Conservation (phyloP, 345 rosid species). For the Dimocarpus longan region DNA sequence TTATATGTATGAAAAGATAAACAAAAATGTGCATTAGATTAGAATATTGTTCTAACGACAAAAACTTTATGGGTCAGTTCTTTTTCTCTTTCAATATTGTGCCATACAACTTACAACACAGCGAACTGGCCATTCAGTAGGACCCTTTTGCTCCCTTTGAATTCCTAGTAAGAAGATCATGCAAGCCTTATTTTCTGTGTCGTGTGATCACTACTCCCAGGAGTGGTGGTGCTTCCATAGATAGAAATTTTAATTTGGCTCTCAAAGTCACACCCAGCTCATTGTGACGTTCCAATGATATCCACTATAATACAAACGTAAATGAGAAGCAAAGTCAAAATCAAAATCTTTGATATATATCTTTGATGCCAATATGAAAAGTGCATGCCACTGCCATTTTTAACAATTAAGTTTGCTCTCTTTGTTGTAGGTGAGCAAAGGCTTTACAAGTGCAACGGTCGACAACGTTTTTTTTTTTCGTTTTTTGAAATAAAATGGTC, state of each 20-base stretch:
- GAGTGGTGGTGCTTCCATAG: not conserved
- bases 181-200: not conserved
- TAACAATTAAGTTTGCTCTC: not conserved
- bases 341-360: not conserved
- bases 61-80: constrained; percentile 1
- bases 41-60: not conserved
- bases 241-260: not conserved
- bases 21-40: not conserved
- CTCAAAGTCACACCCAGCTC: not conserved
- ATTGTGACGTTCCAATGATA: not conserved
- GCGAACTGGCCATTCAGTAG: not conserved
- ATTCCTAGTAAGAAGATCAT: not conserved
- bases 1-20: not conserved
- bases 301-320: not conserved
- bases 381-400: not conserved
- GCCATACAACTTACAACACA: not conserved
- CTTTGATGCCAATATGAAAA: not conserved
- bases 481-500: not conserved
- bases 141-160: constrained; percentile 2
- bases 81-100: not conserved
- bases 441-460: not conserved
- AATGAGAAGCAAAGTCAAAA: not conserved
- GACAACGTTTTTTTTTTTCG: constrained; percentile 7
- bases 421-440: not conserved
- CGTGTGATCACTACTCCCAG: not conserved